Evolutionary conservation across 129 eudicot species (phyloP), one percentile per base, ranked within the genome.

Genomic region (Mikania micrantha): DNA sequence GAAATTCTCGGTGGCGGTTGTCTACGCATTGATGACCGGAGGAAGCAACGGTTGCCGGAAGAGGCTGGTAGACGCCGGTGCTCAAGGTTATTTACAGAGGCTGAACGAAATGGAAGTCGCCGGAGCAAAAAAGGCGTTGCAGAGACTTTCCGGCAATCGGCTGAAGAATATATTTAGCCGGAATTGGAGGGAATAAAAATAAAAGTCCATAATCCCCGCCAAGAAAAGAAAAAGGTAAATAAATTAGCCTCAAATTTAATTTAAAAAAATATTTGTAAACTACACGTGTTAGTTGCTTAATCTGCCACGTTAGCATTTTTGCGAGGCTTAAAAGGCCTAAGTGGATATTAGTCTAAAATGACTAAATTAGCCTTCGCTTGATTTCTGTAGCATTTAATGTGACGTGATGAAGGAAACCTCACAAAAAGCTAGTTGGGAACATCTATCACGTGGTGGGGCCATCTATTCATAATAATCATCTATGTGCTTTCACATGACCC

Each of bases 1-100:
- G 79, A 82, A 81, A 67, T 76, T 75, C 54, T 91, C 97, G 7
- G 91, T 90, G 60, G 85, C 95, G 12, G 87, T 90, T 60, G 89
- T 90, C 54, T 44, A 83, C 41, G 82, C 95, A 4, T 42, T 87
- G 16, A 81, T 82, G 91, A 73, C 73, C 12, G 95, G 97, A 40
- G 91, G 97, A 68, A 87, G 95, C 70, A 77, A 84, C 32, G 82
- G 89, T 11, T 90, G 97, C 75, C 81, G 97, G 80, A 90, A 81
- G 52, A 77, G 85, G 71, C 78, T 90, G 32, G 79, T 90, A 34
- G 89, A 79, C 13, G 89, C 95, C 54, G 97, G 97, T 40, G 87
- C 82, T 13, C 75, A 79, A 36, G 87, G 67, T 2, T 71, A 74
- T 62, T 62, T 87, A 78, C 97, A 84, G 63, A 77, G 82, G 70